A percentile compares a stretch with the other conserved stretches of the same genome.
phyloP scores from a whole-genome alignment of 129 eudicot genomes.

The Erigeron canadensis region DNA sequence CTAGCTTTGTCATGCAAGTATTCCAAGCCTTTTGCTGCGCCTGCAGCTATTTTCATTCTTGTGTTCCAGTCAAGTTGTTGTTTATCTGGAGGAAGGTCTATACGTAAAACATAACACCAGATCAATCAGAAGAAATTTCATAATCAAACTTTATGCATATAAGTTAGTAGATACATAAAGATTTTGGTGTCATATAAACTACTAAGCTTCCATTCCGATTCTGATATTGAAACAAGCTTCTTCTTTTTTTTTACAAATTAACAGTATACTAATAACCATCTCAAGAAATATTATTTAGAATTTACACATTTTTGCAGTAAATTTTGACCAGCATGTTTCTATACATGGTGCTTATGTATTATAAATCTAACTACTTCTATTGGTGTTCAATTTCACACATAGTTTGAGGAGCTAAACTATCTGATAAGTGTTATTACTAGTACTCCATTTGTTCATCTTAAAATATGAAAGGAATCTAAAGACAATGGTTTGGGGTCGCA shows the following conservation, averaged over 20 bases:
- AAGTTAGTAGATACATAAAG: not conserved
- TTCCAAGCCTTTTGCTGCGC: conserved; percentile 85
- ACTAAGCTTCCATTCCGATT: not conserved
- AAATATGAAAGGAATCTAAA: too few relatives aligned
- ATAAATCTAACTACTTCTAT: too few relatives aligned
- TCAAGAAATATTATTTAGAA: not conserved
- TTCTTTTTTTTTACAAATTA: not conserved
- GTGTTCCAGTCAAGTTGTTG: conserved; percentile 77
- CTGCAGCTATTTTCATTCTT: conserved; percentile 85
- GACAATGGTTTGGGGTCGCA: too few relatives aligned
- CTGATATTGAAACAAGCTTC: not conserved
- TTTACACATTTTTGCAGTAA: not conserved
- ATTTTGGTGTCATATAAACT: conserved; percentile 1
- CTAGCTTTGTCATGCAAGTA: conserved; percentile 78
- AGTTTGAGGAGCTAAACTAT: too few relatives aligned
- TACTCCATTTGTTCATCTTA: too few relatives aligned
- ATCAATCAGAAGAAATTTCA: not conserved
- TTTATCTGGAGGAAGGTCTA: conserved; percentile 67
- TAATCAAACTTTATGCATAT: not conserved
- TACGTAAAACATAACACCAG: conserved; percentile 7
- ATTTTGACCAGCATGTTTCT: not conserved
- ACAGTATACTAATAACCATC: not conserved
- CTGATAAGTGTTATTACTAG: too few relatives aligned
- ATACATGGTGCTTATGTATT: not conserved
- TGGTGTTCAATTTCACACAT: too few relatives aligned